Percentiles rank a stretch among this genome's conserved stretches.
Evolutionary conservation across 495 filamentous ascomycete species (phyloP).

Genomic region (Aspergillus sclerotioniger): DNA sequence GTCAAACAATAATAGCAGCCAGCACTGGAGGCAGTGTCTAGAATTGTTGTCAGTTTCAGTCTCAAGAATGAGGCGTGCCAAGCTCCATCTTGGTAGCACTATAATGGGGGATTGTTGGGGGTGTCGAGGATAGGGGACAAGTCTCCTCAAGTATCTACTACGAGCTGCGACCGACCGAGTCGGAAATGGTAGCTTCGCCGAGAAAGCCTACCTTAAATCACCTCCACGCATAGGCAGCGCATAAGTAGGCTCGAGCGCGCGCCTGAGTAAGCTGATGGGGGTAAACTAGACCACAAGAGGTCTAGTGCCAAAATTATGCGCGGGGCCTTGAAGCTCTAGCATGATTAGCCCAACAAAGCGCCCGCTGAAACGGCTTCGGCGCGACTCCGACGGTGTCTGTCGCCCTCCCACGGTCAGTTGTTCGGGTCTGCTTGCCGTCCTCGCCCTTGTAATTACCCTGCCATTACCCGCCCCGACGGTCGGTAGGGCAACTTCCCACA

Average conservation of each 20-base stretch:
- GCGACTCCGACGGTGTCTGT: slow-evolving; percentile 5
- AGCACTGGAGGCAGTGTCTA: background rate
- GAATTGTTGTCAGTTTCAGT: background rate
- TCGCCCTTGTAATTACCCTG: slow-evolving; percentile 3
- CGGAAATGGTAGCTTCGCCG: background rate
- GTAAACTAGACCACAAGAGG: background rate
- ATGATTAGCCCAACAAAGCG: background rate
- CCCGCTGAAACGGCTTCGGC: slow-evolving; percentile 7
- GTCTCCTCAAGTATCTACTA: background rate
- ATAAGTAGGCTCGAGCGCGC: background rate
- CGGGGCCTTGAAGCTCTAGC: background rate
- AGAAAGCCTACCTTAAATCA: background rate
- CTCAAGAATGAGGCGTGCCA: background rate
- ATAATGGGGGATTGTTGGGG: background rate
- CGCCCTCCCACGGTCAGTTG: slow-evolving; percentile 1
- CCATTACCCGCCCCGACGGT: slow-evolving; percentile 2
- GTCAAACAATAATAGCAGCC: background rate
- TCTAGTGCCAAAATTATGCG: background rate
- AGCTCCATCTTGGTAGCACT: background rate
- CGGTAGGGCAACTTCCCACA: slow-evolving; percentile 13
- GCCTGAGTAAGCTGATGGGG: background rate
- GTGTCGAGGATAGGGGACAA: background rate
- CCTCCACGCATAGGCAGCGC: background rate
- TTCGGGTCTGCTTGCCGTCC: slow-evolving; percentile 16
- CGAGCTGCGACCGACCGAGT: background rate